phyloP scores from a whole-genome alignment of 2,329 filamentous ascomycete species.

The Trichoderma citrinoviride region DNA sequence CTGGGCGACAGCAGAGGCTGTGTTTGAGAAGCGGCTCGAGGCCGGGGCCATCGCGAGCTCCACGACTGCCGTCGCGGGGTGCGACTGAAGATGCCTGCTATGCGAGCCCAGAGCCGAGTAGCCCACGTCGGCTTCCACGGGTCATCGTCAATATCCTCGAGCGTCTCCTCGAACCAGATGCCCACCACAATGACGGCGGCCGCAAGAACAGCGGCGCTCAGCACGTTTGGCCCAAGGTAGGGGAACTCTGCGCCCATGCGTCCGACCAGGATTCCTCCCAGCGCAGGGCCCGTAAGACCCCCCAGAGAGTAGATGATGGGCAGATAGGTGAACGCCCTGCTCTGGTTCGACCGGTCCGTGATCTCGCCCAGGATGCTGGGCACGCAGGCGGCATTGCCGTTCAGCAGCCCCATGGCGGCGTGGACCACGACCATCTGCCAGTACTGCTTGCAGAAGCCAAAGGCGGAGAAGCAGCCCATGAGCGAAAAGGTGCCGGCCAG shows the following conservation, averaged over 20 bases:
- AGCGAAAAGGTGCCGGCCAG: conserved; percentile 79
- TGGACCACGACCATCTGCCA: conserved; percentile 87
- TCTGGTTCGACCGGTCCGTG: conserved; percentile 93
- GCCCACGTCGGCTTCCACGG: conserved; percentile 38
- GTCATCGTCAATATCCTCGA: conserved; percentile 34
- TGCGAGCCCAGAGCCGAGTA: conserved; percentile 30
- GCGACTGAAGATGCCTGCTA: conserved; percentile 23
- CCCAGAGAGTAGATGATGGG: conserved; percentile 96
- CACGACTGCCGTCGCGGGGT: conserved; percentile 35
- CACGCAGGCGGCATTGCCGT: conserved; percentile 92
- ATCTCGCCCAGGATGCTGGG: conserved; percentile 93
- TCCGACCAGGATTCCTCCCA: conserved; percentile 82
- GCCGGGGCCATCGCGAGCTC: conserved; percentile 41
- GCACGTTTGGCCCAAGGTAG: conserved; percentile 79
- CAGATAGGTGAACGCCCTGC: conserved; percentile 86
- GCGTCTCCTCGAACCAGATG: conserved; percentile 84
- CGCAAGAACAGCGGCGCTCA: conserved; percentile 69
- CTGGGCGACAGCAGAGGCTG: conserved; percentile 33
- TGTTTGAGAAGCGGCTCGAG: conserved; percentile 23
- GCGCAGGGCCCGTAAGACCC: conserved; percentile 84
- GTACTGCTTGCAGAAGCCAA: conserved; percentile 80
- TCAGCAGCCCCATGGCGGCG: conserved; percentile 84
- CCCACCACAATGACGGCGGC: conserved; percentile 70
- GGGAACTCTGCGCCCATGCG: conserved; percentile 64
- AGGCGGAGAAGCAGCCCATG: conserved; percentile 75